Percentiles rank a stretch among this genome's conserved stretches.
phyloP scores from a whole-genome alignment of 2,329 filamentous ascomycete genomes.

The Apiospora phragmitis region DNA sequence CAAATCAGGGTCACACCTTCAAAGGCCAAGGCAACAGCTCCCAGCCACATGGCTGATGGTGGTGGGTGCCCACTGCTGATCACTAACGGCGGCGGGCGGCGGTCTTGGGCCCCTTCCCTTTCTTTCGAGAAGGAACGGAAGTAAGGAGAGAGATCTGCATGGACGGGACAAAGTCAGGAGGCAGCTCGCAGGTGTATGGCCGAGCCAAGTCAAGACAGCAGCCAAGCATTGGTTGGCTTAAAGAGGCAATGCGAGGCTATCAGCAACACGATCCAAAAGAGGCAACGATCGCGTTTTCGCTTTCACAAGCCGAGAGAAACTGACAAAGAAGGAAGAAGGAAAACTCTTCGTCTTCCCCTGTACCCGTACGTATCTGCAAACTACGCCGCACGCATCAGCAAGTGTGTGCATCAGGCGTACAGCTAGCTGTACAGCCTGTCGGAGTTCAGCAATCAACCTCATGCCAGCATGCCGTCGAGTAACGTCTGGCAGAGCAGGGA shows the following conservation, averaged over 20 bases:
- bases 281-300: conserved; percentile 10
- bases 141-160: not conserved
- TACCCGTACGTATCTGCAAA: not conserved
- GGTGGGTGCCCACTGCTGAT: not conserved
- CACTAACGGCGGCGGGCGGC: no score
- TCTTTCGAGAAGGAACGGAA: not conserved
- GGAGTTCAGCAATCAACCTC: not conserved
- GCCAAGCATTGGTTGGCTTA: not conserved
- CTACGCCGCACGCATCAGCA: not conserved
- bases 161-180: not conserved
- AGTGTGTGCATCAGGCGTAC: not conserved
- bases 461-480: not conserved
- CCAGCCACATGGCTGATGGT: not conserved
- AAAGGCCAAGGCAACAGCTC: not conserved
- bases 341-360: not conserved
- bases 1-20: not conserved
- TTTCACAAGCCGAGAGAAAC: conserved; percentile 7
- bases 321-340: not conserved
- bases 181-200: not conserved
- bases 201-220: not conserved
- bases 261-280: not conserved
- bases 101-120: not conserved
- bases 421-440: not conserved
- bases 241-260: conserved; percentile 11
- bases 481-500: not conserved